Evolutionary conservation across 2,329 filamentous ascomycete species (phyloP).

Genomic region (Catunica adiposa): DNA sequence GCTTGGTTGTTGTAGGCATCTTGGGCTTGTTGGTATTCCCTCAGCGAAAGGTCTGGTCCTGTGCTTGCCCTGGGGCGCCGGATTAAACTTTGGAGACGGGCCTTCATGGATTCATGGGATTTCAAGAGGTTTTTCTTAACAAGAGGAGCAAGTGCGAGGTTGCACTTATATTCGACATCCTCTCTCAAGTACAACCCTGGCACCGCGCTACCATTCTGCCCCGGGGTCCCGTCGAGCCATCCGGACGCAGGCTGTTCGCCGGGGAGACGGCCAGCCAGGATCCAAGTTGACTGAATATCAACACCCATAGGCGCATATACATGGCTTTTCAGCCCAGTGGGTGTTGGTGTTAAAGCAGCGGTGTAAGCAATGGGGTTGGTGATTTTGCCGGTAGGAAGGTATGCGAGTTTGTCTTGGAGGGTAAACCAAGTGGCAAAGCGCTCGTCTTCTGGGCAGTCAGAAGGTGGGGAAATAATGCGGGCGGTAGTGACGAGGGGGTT

Average conservation of each 20-base stretch:
- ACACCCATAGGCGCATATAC: constrained; percentile 69
- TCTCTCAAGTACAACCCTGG: constrained; percentile 67
- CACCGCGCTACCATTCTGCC: constrained; percentile 31
- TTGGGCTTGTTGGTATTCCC: neutral
- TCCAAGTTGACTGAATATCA: constrained; percentile 66
- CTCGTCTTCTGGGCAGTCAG: constrained; percentile 53
- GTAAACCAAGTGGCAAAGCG: constrained; percentile 56
- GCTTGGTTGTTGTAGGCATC: neutral
- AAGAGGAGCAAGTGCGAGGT: constrained; percentile 56
- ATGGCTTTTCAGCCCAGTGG: constrained; percentile 62
- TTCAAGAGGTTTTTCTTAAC: constrained; percentile 72
- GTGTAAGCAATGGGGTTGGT: constrained; percentile 51
- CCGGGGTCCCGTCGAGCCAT: constrained; percentile 36
- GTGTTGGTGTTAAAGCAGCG: constrained; percentile 61
- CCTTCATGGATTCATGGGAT: constrained; percentile 52
- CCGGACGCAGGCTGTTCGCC: constrained; percentile 54
- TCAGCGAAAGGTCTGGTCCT: neutral
- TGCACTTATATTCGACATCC: constrained; percentile 68
- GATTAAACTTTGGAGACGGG: neutral
- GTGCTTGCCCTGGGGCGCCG: neutral
- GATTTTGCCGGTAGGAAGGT: constrained; percentile 44
- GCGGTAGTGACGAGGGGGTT: constrained; percentile 68
- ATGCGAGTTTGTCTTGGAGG: constrained; percentile 59
- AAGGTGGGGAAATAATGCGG: constrained; percentile 49
- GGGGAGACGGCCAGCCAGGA: constrained; percentile 51